phyloP scores from a whole-genome alignment of 345 rosid genomes.

The Eucalyptus victrix region DNA sequence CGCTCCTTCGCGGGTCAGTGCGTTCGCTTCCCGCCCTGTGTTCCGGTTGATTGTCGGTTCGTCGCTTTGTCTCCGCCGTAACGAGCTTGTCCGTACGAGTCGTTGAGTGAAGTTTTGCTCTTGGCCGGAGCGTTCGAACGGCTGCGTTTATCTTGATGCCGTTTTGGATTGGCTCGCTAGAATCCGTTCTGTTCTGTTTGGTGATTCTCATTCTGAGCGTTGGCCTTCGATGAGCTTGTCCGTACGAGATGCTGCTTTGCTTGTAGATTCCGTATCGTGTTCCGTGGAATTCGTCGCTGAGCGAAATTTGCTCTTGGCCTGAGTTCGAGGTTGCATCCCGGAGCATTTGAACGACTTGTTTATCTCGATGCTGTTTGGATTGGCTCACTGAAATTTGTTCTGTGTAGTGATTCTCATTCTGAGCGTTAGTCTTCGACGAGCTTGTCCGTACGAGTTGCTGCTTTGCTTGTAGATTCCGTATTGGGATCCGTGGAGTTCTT shows the following conservation, averaged over 20 bases:
- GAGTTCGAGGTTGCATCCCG: not conserved
- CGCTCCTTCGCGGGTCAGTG: not conserved
- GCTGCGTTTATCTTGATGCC: not conserved
- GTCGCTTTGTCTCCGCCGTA: not conserved
- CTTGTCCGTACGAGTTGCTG: not conserved
- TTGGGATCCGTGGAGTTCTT: not conserved
- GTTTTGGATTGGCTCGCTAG: not conserved
- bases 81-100: not conserved
- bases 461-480: not conserved
- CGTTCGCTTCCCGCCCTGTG: not conserved
- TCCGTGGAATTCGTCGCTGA: not conserved
- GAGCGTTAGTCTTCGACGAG: not conserved
- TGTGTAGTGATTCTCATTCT: not conserved
- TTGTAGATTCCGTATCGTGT: not conserved
- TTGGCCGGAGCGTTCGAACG: not conserved
- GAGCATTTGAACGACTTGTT: not conserved
- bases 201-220: not conserved
- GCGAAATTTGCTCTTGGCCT: not conserved
- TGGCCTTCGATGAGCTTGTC: not conserved
- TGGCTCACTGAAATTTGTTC: not conserved
- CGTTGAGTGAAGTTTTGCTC: not conserved
- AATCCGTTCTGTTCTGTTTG: not conserved
- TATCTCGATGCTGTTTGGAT: not conserved
- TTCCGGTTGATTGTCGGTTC: not conserved
- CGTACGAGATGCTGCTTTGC: not conserved